Conservation (phyloP, 2,329 filamentous ascomycete genomes). For the Pestalotiopsis sp. region DNA sequence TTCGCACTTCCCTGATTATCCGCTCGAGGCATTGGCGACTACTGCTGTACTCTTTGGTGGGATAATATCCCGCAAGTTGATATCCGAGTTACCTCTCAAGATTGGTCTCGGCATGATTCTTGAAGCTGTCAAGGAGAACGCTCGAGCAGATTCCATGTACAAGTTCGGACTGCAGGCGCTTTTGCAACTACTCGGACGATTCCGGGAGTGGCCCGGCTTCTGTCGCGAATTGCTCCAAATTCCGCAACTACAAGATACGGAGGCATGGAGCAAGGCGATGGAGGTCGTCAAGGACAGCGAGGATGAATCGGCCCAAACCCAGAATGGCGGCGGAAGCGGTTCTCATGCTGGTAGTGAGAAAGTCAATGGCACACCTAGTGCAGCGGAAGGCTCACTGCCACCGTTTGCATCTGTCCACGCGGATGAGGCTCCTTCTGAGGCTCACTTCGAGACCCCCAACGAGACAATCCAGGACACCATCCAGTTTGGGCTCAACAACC, state of each 20-base stretch:
- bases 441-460: conserved; percentile 78
- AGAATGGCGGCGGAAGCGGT: conserved; percentile 50
- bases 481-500: conserved; percentile 94
- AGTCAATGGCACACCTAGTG: conserved; percentile 68
- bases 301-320: conserved; percentile 59
- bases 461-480: conserved; percentile 90
- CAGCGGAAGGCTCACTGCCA: conserved; percentile 61
- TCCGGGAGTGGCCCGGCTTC: conserved; percentile 94
- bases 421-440: conserved; percentile 65
- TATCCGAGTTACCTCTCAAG: conserved; percentile 87
- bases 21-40: conserved; percentile 91
- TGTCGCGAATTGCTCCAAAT: conserved; percentile 85
- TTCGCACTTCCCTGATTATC: conserved; percentile 92
- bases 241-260: conserved; percentile 79
- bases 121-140: conserved; percentile 88
- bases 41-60: conserved; percentile 96
- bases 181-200: conserved; percentile 80
- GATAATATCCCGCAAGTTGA: conserved; percentile 90
- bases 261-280: conserved; percentile 81
- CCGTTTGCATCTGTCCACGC: conserved; percentile 80
- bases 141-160: conserved; percentile 88
- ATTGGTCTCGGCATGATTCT: conserved; percentile 97
- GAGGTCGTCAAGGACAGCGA: conserved; percentile 74
- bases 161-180: conserved; percentile 96
- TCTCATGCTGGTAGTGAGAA: conserved; percentile 45